Percentiles rank a stretch among this genome's conserved stretches.
These are phyloP conservation scores for Hypomontagnella submonticulosa DNA, from an alignment of 495 filamentous ascomycete genomes.

Conservation along the genomic window DNA sequence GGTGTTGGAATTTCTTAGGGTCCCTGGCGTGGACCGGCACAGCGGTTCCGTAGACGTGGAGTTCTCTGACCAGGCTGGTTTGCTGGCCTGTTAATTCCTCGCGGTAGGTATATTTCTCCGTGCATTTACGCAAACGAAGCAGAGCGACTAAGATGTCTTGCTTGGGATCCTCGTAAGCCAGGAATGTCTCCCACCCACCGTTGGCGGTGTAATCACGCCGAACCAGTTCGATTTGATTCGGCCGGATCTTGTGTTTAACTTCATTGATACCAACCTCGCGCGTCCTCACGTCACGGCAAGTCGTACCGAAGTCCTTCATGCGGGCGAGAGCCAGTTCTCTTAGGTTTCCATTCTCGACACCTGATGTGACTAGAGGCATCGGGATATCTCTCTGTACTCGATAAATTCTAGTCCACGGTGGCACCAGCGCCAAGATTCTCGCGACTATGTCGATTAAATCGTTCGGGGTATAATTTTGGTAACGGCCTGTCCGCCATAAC, in stretches of 20 bases:
- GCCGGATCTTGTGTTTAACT: constrained; percentile 97
- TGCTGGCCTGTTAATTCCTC: constrained; percentile 85
- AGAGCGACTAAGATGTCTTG: constrained; percentile 97
- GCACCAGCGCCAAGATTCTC: constrained; percentile 91
- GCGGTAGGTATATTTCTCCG: constrained; percentile 87
- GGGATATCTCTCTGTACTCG: constrained; percentile 98
- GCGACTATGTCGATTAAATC: constrained; percentile 94
- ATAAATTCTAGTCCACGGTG: constrained; percentile 98
- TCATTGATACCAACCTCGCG: constrained; percentile 98
- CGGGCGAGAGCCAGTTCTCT: constrained; percentile 90
- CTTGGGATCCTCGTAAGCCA: constrained; percentile 98
- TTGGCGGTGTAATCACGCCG: constrained; percentile 95
- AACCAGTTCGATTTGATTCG: constrained; percentile 96
- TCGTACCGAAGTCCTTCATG: constrained; percentile 99
- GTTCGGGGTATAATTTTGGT: constrained; percentile 99
- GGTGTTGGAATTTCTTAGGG: constrained; percentile 96
- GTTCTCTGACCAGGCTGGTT: constrained; percentile 90
- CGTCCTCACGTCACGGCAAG: constrained; percentile 96
- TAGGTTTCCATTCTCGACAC: constrained; percentile 97
- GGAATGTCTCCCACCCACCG: constrained; percentile 96
- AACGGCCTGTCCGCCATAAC: constrained; percentile 94
- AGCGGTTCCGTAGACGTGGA: constrained; percentile 96
- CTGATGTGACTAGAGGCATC: constrained; percentile 96
- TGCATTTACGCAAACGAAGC: constrained; percentile 90
- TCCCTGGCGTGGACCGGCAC: constrained; percentile 95